Evolutionary conservation across 2,329 filamentous ascomycete species (phyloP).

Genomic region (Cercospora nicotianae): DNA sequence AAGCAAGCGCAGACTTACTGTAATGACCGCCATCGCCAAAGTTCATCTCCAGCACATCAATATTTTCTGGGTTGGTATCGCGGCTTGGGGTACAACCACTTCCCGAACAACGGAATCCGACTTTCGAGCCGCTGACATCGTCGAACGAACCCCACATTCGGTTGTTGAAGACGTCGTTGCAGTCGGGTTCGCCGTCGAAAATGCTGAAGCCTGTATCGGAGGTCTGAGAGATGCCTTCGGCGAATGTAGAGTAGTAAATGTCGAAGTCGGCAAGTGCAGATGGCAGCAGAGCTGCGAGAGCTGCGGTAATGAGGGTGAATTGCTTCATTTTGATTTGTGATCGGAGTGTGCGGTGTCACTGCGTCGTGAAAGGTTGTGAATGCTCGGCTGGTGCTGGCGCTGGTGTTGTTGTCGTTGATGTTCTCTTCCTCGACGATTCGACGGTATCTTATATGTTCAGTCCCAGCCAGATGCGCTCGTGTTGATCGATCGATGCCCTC

Average conservation of each 20-base stretch:
- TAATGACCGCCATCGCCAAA: not conserved
- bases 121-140: not conserved
- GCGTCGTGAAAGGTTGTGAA: not conserved
- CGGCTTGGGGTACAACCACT: not conserved
- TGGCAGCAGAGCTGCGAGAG: not conserved
- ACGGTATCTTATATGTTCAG: not conserved
- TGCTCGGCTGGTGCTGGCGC: not conserved
- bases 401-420: not conserved
- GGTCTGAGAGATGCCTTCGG: not conserved
- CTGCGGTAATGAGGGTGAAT: not conserved
- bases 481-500: not conserved
- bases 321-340: not conserved
- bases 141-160: not conserved
- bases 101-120: not conserved
- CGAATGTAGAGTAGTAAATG: not conserved
- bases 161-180: not conserved
- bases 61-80: not conserved
- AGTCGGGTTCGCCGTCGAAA: not conserved
- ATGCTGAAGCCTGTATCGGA: not conserved
- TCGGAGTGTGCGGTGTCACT: not conserved
- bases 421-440: not conserved
- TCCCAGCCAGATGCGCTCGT: not conserved
- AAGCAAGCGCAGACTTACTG: not conserved
- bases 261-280: not conserved
- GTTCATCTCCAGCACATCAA: not conserved